Percentiles rank a stretch among this genome's conserved stretches.
phyloP scores from a whole-genome alignment of 371 early-diverging fungal genomes.

The Cokeromyces recurvatus region DNA sequence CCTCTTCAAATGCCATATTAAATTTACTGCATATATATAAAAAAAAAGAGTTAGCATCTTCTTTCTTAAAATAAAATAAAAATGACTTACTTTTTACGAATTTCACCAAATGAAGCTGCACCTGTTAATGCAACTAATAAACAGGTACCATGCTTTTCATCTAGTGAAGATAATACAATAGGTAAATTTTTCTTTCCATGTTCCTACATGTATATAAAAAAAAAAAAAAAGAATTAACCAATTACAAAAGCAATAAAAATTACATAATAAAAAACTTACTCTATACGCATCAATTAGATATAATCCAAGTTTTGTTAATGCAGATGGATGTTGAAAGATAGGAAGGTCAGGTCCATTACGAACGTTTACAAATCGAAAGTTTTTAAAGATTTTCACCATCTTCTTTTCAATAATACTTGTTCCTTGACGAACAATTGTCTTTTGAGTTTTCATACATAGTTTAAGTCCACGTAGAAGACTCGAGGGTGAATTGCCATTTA shows the following conservation, averaged over 20 bases:
- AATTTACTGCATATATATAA: constrained; percentile 65
- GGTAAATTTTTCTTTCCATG: constrained; percentile 51
- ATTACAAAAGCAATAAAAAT: no score
- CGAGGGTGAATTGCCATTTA: constrained; percentile 48
- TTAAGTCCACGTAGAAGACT: constrained; percentile 63
- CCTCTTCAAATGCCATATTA: constrained; percentile 65
- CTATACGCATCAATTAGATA: constrained; percentile 77
- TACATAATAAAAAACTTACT: no score
- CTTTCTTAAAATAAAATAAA: not conserved
- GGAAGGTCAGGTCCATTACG: constrained; percentile 51
- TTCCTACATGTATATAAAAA: constrained; percentile 41
- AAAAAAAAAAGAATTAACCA: no score
- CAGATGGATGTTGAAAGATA: constrained; percentile 57
- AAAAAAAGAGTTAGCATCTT: not conserved
- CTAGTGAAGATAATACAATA: constrained; percentile 61
- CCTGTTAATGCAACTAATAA: constrained; percentile 67
- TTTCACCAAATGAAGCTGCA: constrained; percentile 57
- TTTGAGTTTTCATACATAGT: constrained; percentile 72
- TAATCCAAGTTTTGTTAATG: constrained; percentile 66
- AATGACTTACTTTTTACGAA: constrained; percentile 60
- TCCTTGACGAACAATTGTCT: constrained; percentile 70
- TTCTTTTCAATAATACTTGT: constrained; percentile 73
- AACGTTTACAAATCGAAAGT: constrained; percentile 70
- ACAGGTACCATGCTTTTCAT: constrained; percentile 56
- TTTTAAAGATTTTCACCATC: constrained; percentile 58